Conservation (phyloP, 139 green algal species). For the Chlamydomonas asymmetrica region DNA sequence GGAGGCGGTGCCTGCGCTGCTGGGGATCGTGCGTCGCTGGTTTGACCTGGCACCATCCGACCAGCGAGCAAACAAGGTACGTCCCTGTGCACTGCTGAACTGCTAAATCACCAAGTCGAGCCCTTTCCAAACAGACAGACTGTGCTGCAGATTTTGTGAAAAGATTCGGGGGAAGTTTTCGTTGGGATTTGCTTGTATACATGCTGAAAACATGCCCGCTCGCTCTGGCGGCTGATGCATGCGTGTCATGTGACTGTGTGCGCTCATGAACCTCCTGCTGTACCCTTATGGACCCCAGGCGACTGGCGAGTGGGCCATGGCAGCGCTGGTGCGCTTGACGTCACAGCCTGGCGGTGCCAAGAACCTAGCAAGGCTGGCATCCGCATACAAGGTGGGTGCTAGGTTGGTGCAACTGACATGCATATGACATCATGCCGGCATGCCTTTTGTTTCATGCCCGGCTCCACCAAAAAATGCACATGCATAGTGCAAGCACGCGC, state of each 20-base stretch:
- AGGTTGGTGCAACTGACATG: too few relatives aligned
- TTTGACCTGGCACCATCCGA: not conserved
- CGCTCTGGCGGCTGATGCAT: not conserved
- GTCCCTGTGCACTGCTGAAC: not conserved
- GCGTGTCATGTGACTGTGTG: not conserved
- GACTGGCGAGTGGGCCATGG: conserved; percentile 40
- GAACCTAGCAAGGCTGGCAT: conserved; percentile 14
- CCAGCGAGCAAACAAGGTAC: too few relatives aligned
- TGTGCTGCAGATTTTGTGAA: not conserved
- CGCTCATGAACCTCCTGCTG: not conserved
- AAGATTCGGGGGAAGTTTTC: not conserved
- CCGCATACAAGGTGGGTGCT: not conserved
- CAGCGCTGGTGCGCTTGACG: conserved; percentile 32
- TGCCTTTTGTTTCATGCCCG: too few relatives aligned
- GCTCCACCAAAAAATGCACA: too few relatives aligned
- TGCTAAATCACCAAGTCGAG: not conserved
- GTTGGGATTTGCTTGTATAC: not conserved
- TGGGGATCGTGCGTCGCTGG: conserved; percentile 29
- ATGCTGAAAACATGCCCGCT: not conserved
- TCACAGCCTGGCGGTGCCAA: conserved; percentile 11
- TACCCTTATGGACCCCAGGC: conserved; percentile 1
- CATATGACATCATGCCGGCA: too few relatives aligned
- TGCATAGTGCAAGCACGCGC: too few relatives aligned
- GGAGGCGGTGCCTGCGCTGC: conserved; percentile 25
- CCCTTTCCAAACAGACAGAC: not conserved